phyloP scores from a whole-genome alignment of 2,329 filamentous ascomycete genomes.

The Fusarium haematococcum region DNA sequence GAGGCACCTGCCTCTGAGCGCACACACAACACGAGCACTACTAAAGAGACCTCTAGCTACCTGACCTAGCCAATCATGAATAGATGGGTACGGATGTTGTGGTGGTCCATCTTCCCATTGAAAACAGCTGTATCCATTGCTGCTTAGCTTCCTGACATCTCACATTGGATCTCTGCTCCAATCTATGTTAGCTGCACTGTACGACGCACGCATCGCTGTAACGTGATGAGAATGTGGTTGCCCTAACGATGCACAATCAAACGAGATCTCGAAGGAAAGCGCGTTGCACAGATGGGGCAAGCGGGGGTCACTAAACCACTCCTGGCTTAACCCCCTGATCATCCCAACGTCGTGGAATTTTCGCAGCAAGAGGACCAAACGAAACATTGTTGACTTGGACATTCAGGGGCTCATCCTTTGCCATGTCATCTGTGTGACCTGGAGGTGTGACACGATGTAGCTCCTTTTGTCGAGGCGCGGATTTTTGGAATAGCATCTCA shows the following conservation, averaged over 20 bases:
- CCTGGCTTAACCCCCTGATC: slow-evolving; percentile 17
- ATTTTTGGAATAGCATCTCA: neutral
- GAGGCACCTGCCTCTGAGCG: neutral
- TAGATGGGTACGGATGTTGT: neutral
- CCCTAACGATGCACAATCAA: slow-evolving; percentile 41
- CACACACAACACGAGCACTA: neutral
- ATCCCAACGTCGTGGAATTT: slow-evolving; percentile 6
- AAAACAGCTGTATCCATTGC: neutral
- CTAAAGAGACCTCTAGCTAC: neutral
- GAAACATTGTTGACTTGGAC: neutral
- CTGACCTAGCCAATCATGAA: neutral
- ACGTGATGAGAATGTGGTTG: slow-evolving; percentile 35
- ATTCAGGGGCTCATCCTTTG: neutral
- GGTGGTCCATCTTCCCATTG: neutral
- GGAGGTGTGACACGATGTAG: neutral
- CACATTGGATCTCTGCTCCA: neutral
- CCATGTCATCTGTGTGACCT: neutral
- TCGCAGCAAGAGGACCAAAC: neutral
- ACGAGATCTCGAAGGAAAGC: slow-evolving; percentile 41
- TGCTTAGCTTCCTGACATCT: neutral
- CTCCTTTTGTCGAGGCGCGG: neutral
- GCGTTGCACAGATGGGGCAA: slow-evolving; percentile 43
- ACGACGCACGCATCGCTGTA: slow-evolving; percentile 8
- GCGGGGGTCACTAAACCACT: slow-evolving; percentile 22
- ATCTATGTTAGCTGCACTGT: slow-evolving; percentile 5